phyloP scores from a whole-genome alignment of 176 grass and related monocot species.

The Zoysia pacifica region DNA sequence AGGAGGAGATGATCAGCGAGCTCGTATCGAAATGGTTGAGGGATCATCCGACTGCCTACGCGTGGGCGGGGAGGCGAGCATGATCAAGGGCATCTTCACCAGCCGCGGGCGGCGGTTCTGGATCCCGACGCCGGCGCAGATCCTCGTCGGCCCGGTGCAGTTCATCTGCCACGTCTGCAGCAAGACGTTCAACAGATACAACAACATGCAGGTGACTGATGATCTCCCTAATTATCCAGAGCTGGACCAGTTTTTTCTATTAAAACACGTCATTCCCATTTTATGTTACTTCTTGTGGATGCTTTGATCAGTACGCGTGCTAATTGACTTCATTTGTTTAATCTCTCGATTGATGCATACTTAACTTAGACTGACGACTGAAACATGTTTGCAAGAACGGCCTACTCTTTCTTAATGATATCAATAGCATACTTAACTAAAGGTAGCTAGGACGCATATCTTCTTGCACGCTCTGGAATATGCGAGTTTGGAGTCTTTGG shows the following conservation, averaged over 20 bases:
- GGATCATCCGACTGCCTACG: background rate
- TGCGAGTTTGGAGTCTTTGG: background rate
- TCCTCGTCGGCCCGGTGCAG: slow-evolving; percentile 83
- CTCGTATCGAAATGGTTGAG: slow-evolving; percentile 1
- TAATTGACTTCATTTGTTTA: slow-evolving; percentile 28
- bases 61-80: slow-evolving; percentile 2
- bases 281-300: background rate
- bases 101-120: slow-evolving; percentile 50
- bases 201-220: slow-evolving; percentile 83
- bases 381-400: slow-evolving; percentile 8
- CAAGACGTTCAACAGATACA: slow-evolving; percentile 92
- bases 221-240: background rate
- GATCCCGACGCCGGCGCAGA: slow-evolving; percentile 86
- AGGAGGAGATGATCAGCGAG: background rate
- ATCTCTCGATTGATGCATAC: background rate
- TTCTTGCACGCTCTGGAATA: background rate
- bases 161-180: slow-evolving; percentile 87
- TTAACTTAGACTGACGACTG: background rate
- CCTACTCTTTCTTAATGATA: slow-evolving; percentile 9
- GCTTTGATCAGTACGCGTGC: slow-evolving; percentile 12
- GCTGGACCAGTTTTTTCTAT: background rate
- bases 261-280: background rate
- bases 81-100: slow-evolving; percentile 4
- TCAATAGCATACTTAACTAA: background rate
- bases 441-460: background rate